Evolutionary conservation across 2,329 filamentous ascomycete genomes (phyloP), one percentile per base, ranked within the genome.

Genomic region (Ophioceras dolichostomum): DNA sequence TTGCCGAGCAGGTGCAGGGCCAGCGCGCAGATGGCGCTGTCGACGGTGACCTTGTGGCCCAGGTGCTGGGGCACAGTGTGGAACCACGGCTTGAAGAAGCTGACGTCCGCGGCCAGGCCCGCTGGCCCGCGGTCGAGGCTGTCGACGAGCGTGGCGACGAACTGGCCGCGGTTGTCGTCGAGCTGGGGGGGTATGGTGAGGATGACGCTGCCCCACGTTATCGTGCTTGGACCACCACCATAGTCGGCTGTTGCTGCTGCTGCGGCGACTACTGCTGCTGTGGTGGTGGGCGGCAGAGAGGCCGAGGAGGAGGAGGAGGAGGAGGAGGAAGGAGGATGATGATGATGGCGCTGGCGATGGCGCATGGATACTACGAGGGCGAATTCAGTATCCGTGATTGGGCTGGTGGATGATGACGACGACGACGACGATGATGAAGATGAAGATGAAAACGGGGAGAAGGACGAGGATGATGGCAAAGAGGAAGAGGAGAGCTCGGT

Each of bases 1-100:
- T 60, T 63, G 12, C 57, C 61, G 10, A 55, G 44, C 4, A 64
- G 43, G 37, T 64, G 59, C 34, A 63, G 45, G 16, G 53, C 48
- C 30, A 63, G 49, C 5, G 57, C 53, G 40, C 50, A 57, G 41
- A 60, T 49, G 35, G 61, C 58, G 29, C 54, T 57, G 38, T 64
- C 61, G 6, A 63, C 48, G 1, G 56, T 49, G 4, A 51, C 49
- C 29, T 51, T 53, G 31, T 46, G 51, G 20, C 61, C 60, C 13
- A 63, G 46, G n/a, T 45, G 49, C 14, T 47, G n/a, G 3, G 47
- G 47, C 8, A 53, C 43, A 3, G 39, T 40, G 18, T 41, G 37
- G 37, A 55, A 52, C 46, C 49, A 51, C 8, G 47, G 43, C 12
- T 44, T 45, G 32, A 45, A 47, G 14, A 43, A 36, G 26, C 37